Evolutionary conservation across 257 asterid species (phyloP), one percentile per base, ranked within the genome.

Genomic region (Nicotiana tomentosiformis): DNA sequence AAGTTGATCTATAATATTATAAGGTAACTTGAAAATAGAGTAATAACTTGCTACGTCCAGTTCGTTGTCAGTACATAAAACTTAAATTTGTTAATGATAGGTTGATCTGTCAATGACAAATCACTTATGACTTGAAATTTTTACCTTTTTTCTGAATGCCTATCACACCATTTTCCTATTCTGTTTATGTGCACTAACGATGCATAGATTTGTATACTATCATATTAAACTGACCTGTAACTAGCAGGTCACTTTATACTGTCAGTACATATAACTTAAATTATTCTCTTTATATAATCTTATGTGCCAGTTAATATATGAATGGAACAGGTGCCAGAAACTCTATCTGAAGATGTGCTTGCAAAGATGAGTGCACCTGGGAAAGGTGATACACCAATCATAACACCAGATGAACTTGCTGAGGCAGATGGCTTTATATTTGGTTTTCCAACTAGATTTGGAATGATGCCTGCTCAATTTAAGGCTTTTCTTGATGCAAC

Each of bases 391-490:
- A 88, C 86, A 3, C 93, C 91, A 1, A 51, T 88, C 37, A 90
- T 90, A 43, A 84, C 78, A 16, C 87, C 92, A 4, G 32, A 68
- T 14, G 87, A 89, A 11, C 91, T 90, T 30, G 53, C 80, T 57
- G 92, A 89, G 20, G 93, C 93, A 18, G 93, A 90, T 83, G 92
- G 88, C 0, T 70, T 90, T 56, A 55, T 89, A 30, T 90, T 90
- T 57, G 93, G 90, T 0, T 87, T 90, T 76, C 92, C 92, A 4
- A 90, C 93, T 0, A 85, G 90, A 72, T 90, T 86, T 10, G 93
- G 93, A 1, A 89, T 89, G 92, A 89, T 90, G 91, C 90, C 93
- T 33, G 84, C 90, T 51, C 93, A 90, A 55, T 90, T 90, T 58
- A 90, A 90, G 26, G 86, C 90, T 5, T 88, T 90, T 68, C 49